Conservation (phyloP, 176 grass and related monocot genomes). For the Tillandsia fasciculata region DNA sequence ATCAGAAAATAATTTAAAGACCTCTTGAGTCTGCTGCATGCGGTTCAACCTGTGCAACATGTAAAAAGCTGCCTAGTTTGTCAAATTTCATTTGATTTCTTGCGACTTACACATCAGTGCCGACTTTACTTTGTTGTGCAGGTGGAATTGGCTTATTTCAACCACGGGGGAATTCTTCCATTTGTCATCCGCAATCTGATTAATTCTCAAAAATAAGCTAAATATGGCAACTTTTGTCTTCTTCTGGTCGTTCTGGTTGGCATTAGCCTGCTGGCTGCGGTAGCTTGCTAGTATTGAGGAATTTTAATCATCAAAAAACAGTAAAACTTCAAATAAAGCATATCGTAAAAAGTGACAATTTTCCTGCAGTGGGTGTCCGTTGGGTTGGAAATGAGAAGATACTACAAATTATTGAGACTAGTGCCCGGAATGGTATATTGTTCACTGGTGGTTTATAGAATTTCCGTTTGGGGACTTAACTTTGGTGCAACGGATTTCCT, state of each 20-base stretch:
- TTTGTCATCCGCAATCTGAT: slow-evolving; percentile 80
- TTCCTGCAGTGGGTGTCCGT: too few species aligned
- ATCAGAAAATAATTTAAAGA: too few species aligned
- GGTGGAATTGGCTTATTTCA: slow-evolving; percentile 91
- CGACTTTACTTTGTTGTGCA: slow-evolving; percentile 18
- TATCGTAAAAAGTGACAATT: too few species aligned
- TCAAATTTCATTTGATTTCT: neutral
- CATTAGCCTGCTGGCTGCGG: neutral
- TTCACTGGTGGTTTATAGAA: too few species aligned
- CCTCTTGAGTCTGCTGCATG: too few species aligned
- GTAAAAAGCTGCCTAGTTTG: neutral
- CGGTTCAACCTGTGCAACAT: neutral
- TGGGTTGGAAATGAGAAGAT: too few species aligned
- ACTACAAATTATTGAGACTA: too few species aligned
- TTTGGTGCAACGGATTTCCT: too few species aligned
- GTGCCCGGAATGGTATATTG: too few species aligned
- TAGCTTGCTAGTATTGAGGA: neutral
- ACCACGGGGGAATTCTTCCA: slow-evolving; percentile 89
- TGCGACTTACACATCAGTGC: neutral
- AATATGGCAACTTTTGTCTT: neutral
- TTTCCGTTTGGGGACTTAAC: too few species aligned
- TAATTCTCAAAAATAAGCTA: slow-evolving; percentile 36
- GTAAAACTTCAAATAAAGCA: neutral
- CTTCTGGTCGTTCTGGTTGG: neutral
- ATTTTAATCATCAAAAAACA: neutral